These are phyloP conservation scores for Ganoderma resinaceum DNA, from an alignment of 1,284 basidiomycete species.

Conservation along the genomic window DNA sequence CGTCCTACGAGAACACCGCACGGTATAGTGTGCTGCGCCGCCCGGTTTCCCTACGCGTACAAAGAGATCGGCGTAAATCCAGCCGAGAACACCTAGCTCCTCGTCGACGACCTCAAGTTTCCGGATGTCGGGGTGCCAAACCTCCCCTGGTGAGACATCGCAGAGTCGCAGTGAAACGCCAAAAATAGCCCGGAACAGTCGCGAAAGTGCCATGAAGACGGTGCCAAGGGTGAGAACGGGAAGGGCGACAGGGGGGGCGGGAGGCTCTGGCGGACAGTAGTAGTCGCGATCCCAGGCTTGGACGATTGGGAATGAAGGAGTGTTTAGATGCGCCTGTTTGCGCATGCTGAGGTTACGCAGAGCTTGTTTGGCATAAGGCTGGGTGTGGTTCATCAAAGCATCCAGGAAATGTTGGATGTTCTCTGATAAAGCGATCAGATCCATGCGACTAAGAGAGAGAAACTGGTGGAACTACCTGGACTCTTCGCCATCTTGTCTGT, in stretches of 20 bases:
- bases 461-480: conserved; percentile 60
- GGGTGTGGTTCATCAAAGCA: conserved; percentile 79
- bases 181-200: conserved; percentile 86
- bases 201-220: conserved; percentile 86
- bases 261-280: conserved; percentile 81
- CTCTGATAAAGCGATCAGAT: conserved; percentile 49
- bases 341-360: conserved; percentile 73
- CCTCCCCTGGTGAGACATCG: conserved; percentile 76
- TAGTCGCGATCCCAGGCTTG: conserved; percentile 95
- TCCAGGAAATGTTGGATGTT: conserved; percentile 88
- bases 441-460: no score
- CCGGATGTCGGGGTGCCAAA: conserved; percentile 89
- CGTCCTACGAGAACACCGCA: conserved; percentile 90
- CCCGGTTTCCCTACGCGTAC: conserved; percentile 85
- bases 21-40: conserved; percentile 97
- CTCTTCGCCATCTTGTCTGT: conserved; percentile 95
- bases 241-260: conserved; percentile 73
- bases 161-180: conserved; percentile 84
- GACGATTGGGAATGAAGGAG: conserved; percentile 65
- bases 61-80: conserved; percentile 95
- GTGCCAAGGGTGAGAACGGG: conserved; percentile 83
- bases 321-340: conserved; percentile 74
- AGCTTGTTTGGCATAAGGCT: conserved; percentile 76
- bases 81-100: conserved; percentile 84
- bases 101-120: conserved; percentile 96